Conservation (phyloP, 2,329 filamentous ascomycete species). For the Aspergillus neoniger region DNA sequence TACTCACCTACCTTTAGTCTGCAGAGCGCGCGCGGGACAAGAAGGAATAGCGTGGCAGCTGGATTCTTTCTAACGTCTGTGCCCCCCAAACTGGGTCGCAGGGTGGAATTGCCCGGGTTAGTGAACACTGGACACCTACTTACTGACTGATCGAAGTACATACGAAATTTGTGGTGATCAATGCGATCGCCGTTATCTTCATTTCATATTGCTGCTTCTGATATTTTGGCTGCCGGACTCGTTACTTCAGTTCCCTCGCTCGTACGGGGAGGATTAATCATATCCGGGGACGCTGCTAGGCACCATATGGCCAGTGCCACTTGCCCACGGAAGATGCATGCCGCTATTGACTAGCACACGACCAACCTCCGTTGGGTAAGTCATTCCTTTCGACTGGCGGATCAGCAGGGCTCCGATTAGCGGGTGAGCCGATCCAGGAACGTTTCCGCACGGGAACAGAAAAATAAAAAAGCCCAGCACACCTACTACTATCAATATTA, state of each 20-base stretch:
- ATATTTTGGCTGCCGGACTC: background rate
- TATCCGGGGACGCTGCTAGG: background rate
- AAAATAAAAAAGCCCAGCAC: conserved; percentile 4
- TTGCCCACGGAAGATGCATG: conserved; percentile 2
- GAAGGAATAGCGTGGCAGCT: conserved; percentile 14
- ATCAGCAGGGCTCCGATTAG: conserved; percentile 22
- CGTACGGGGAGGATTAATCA: background rate
- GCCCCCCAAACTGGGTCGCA: conserved; percentile 10
- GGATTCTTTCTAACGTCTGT: conserved; percentile 13
- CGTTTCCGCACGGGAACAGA: conserved; percentile 16
- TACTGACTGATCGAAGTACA: background rate
- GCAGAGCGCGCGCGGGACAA: conserved; percentile 11
- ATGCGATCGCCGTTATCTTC: background rate
- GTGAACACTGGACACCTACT: background rate
- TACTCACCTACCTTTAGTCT: background rate
- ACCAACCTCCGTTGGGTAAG: conserved; percentile 15
- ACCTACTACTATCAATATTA: background rate
- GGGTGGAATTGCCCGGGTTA: conserved; percentile 5
- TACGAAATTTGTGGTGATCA: background rate
- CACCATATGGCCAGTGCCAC: background rate
- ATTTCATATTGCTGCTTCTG: background rate
- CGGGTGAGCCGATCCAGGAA: conserved; percentile 24
- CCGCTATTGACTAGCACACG: conserved; percentile 5
- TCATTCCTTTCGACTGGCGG: conserved; percentile 18
- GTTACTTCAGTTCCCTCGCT: background rate